Conservation (phyloP, 2,329 filamentous ascomycete genomes). For the Pseudocercospora fijiensis region DNA sequence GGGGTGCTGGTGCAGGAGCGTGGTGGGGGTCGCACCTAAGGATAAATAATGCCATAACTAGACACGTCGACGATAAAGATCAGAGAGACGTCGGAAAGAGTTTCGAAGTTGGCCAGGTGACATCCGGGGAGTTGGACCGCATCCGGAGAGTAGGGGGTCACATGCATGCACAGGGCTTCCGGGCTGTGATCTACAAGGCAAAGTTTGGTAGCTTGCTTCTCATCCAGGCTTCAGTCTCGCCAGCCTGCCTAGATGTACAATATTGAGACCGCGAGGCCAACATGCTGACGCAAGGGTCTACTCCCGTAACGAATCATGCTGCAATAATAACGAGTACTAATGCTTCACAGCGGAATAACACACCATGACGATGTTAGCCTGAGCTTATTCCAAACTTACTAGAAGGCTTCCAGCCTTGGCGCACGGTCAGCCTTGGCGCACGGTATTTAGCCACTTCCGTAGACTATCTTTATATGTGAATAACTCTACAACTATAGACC, state of each 20-base stretch:
- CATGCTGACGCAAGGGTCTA: not conserved
- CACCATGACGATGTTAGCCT: not conserved
- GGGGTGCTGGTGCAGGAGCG: not conserved
- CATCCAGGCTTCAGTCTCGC: constrained; percentile 1
- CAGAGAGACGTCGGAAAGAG: not conserved
- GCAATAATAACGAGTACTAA: too few species aligned
- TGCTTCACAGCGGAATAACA: not conserved
- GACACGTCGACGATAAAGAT: not conserved
- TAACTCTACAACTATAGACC: too few species aligned
- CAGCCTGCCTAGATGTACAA: not conserved
- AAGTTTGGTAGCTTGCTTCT: constrained; percentile 1
- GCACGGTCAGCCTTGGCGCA: too few species aligned
- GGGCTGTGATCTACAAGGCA: not conserved
- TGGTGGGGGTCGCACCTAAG: not conserved
- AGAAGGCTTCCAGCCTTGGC: too few species aligned
- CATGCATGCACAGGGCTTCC: not conserved
- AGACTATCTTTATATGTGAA: too few species aligned
- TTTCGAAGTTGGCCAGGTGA: not conserved
- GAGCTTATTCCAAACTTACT: not conserved
- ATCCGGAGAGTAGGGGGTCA: not conserved
- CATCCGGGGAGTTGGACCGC: not conserved
- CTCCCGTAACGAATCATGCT: not conserved
- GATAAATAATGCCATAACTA: not conserved
- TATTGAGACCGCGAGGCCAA: not conserved
- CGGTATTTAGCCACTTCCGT: too few species aligned